Percentiles rank a stretch among this genome's conserved stretches.
Evolutionary conservation across 2,329 filamentous ascomycete genomes (phyloP).

Genomic region (Curvularia hawaiiensis): DNA sequence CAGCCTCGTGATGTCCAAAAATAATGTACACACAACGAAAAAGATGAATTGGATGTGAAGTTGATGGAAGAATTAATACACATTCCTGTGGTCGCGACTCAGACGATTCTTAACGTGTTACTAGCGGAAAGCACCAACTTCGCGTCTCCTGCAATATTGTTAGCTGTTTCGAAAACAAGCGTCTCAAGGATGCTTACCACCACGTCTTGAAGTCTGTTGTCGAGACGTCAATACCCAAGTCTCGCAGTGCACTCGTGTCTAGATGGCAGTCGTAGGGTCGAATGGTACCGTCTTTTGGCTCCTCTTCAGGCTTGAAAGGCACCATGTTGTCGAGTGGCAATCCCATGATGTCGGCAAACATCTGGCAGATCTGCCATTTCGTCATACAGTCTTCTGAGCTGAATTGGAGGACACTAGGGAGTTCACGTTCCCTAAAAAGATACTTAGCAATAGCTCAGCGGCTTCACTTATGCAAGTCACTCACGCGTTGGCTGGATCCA

Average conservation of each 20-base stretch:
- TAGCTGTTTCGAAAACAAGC: slow-evolving; percentile 10
- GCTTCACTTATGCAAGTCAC: not conserved
- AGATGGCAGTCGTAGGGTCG: slow-evolving; percentile 89
- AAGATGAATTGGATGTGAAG: not conserved
- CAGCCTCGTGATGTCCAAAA: not conserved
- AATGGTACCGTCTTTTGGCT: slow-evolving; percentile 73
- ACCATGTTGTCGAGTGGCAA: slow-evolving; percentile 71
- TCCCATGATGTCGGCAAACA: slow-evolving; percentile 79
- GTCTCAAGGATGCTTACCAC: slow-evolving; percentile 63
- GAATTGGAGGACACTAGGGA: slow-evolving; percentile 81
- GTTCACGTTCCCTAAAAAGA: slow-evolving; percentile 41
- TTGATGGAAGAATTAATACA: not conserved
- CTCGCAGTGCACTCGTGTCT: slow-evolving; percentile 73
- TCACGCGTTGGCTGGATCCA: slow-evolving; percentile 38
- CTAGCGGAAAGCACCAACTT: slow-evolving; percentile 40
- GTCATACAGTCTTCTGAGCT: slow-evolving; percentile 85
- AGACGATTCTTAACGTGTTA: not conserved
- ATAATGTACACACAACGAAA: not conserved
- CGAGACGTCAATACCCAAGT: slow-evolving; percentile 74
- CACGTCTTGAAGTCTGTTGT: slow-evolving; percentile 78
- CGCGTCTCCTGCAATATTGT: slow-evolving; percentile 35
- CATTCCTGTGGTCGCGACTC: not conserved
- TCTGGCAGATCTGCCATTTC: slow-evolving; percentile 85
- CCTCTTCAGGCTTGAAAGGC: slow-evolving; percentile 62
- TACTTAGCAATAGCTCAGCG: not conserved